Evolutionary conservation across 2,329 filamentous ascomycete genomes (phyloP), one percentile per base, ranked within the genome.

Genomic region (Dothiorella sarmentorum): DNA sequence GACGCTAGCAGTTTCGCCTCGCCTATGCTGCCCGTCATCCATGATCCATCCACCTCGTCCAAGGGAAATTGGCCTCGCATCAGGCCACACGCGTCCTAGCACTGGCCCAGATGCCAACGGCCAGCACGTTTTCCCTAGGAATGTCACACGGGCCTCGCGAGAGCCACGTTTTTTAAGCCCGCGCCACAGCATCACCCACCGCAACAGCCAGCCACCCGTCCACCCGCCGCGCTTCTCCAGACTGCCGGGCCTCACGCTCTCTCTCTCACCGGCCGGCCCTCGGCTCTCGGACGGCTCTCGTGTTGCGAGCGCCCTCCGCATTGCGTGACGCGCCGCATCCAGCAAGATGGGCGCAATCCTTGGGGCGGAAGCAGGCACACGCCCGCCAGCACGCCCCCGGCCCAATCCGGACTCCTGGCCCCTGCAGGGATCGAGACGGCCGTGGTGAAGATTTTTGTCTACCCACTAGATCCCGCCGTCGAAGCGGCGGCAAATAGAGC

Each of bases 401-500:
- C 15, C 22, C 15, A 24, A 27, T 37, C 44, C 44, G 44, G 27
- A 29, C 44, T 20, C 10, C 27, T 29, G 44, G 47, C 31, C 47
- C 31, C 47, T 37, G 45, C 45, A 51, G 45, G 45, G 45, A 51
- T 51, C 17, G 45, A 4, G 18, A 22, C 29, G 15, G 29, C 29
- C 29, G n/a, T 52, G 31, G 33, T 52, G 47, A 52, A 52, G 47
- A 52, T 37, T 52, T 52, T 52, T 52, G 47, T 31, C 47, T 52
- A 52, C 47, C 47, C 47, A 24, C 47, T 52, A 52, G 47, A 52
- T 52, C 31, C 47, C 47, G 47, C 47, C 31, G 47, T 52, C 47
- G 31, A 51, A 37, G 47, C 47, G 47, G 47, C 47, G 47, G 47
- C 47, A 52, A 52, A 52, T 52, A 37, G 18, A 52, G 47, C 31